Percentiles rank a stretch among this genome's conserved stretches.
Conservation (phyloP, 345 rosid species). For the Populus ilicifolia region DNA sequence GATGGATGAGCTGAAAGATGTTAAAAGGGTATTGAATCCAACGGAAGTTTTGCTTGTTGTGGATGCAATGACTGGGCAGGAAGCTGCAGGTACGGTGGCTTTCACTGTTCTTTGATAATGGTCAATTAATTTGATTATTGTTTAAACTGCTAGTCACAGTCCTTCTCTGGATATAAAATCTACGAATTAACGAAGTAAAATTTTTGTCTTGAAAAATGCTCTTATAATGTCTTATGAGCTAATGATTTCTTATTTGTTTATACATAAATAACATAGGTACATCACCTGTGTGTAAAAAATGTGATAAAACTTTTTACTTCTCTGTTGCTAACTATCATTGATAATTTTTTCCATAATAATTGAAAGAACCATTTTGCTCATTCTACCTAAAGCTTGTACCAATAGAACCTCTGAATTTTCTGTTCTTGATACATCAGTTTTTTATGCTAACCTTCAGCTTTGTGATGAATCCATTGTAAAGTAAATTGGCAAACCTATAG, state of each 20-base stretch:
- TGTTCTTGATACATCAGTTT: background rate
- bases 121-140: background rate
- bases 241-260: background rate
- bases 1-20: slow-evolving; percentile 99
- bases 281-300: background rate
- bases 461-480: background rate
- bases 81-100: slow-evolving; percentile 73
- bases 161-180: background rate
- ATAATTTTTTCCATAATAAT: background rate
- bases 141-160: background rate
- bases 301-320: background rate
- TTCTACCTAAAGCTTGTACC: background rate
- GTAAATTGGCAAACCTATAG: background rate
- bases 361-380: background rate
- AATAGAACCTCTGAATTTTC: background rate
- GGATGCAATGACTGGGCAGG: slow-evolving; percentile 99
- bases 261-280: background rate
- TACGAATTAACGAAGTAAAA: background rate
- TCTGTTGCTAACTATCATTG: background rate
- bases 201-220: background rate
- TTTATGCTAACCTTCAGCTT: background rate
- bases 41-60: slow-evolving; percentile 94
- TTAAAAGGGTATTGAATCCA: slow-evolving; percentile 75
- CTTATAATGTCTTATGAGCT: background rate
- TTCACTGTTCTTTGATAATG: background rate